Evolutionary conservation across 2,329 filamentous ascomycete species (phyloP), one percentile per base, ranked within the genome.

Genomic region (Eutypella sp.): DNA sequence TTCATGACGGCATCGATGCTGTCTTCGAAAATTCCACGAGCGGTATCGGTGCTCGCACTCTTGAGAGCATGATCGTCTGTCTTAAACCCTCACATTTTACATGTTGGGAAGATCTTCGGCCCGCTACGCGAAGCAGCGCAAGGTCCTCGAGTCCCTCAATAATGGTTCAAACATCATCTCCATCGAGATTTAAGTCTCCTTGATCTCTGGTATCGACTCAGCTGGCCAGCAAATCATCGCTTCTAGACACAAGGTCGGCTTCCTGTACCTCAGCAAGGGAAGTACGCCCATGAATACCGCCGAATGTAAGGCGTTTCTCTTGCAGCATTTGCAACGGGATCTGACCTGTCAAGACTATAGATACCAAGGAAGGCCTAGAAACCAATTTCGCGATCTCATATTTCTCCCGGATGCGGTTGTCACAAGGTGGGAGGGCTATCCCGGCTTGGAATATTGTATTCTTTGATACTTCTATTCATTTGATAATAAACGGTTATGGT

Each of bases 341-440:
- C 2, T 19, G 10, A 6, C 2, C 11, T 45, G 23, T 22, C 34
- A 10, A 23, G 20, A 5, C 22, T 20, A 16, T 31, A 60, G 62
- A 62, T 42, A 67, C 63, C 1, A 31, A 46, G 9, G 65, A 68
- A 47, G 57, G 57, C 24, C 54, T 67, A 4, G 56, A 68, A n/a
- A 34, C 44, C 3, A 53, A 45, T 33, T 48, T 62, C 25, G 46
- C 60, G 3, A 39, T 67, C 10, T 57, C 58, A 4, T 67, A 64
- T 53, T 66, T 59, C 45, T 50, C 60, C 3, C 59, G 65, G 19
- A 39, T 62, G 5, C 58, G 63, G 3, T 44, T 66, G 8, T 44
- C n/a, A n/a, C n/a, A n/a, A n/a, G n/a, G n/a, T n/a, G n/a, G n/a
- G n/a, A n/a, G n/a, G n/a, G n/a, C n/a, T n/a, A n/a, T n/a, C n/a